Evolutionary conservation across 192 early-diverging fungal genomes (phyloP).

Genomic region (Phlyctochytrium planicorne): DNA sequence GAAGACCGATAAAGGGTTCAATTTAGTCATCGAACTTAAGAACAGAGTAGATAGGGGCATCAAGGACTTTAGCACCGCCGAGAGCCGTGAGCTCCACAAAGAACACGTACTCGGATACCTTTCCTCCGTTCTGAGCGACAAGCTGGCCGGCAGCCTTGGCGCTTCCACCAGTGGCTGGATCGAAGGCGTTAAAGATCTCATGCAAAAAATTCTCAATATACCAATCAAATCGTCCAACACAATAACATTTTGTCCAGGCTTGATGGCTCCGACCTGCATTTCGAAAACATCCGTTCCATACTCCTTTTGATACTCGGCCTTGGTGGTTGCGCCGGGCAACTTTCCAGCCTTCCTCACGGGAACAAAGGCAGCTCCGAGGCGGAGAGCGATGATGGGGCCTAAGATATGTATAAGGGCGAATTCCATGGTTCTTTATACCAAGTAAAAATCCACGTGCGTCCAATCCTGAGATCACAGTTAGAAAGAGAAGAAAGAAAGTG

Average conservation of each 20-base stretch:
- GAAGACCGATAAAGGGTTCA: too few relatives aligned
- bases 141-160: conserved; percentile 84
- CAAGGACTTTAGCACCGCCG: conserved; percentile 74
- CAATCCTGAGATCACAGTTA: conserved; percentile 48
- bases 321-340: conserved; percentile 76
- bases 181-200: too few relatives aligned
- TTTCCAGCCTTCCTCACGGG: conserved; percentile 97
- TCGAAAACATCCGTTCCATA: conserved; percentile 85
- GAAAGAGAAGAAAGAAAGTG: conserved; percentile 13
- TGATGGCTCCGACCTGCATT: conserved; percentile 79
- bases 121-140: conserved; percentile 70
- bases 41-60: conserved; percentile 85
- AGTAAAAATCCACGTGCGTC: conserved; percentile 98
- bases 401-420: conserved; percentile 11
- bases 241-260: conserved; percentile 80
- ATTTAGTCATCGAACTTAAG: conserved; percentile 67
- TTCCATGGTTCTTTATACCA: conserved; percentile 29
- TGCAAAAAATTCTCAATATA: conserved; percentile 31
- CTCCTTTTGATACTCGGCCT: conserved; percentile 86
- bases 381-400: conserved; percentile 83
- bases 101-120: conserved; percentile 83
- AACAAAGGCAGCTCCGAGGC: conserved; percentile 85
- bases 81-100: conserved; percentile 86
- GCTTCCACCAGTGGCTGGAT: conserved; percentile 67
- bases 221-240: conserved; percentile 97